Base-by-base conservation (phyloP, 345 rosid genomes). In the Gossypium raimondii region DNA sequence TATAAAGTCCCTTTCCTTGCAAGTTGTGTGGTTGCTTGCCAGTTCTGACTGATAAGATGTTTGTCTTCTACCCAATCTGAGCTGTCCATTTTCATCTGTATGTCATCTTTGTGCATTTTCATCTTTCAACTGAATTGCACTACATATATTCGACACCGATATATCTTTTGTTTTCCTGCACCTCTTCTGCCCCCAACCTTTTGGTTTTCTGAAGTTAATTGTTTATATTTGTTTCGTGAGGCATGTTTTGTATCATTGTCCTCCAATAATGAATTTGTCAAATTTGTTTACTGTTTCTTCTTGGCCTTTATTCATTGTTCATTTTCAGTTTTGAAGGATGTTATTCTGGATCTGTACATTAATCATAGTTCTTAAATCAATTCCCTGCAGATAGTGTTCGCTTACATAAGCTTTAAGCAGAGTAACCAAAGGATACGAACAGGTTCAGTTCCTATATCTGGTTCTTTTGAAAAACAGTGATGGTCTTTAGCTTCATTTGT, bases 381-480 rank as follows among this genome's bases (percentile, higher is more conserved):
- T 45, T 24, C 14, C 50, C 76, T 52, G 61, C 77, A 78, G 77
- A 41, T 55, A 77, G 9, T 18, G 29, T 63, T 68, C 18, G 44
- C 17, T 68, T 17, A 4, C 67, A 38, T 27, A 41, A 44, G 51
- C 62, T 34, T 45, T 50, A 18, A 17, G 41, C 72, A 20, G 45
- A 2, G 24, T 74, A 14, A 1, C 60, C 44, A 59, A 38, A 53
- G 48, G 76, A 73, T 68, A 81, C 80, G 81, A 81, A 53, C 69
- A 57, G 51, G 66, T 55, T 25, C 12, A 67, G 79, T 81, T 85
- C 65, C 58, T 17, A 34, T 73, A 43, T 27, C 29, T 11, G 45
- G 53, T 34, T 29, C 44, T 34, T 65, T 29, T 67, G 38, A n/a
- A 62, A 72, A 22, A 4, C 53, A 27, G 69, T 4, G 61, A 18